phyloP scores from a whole-genome alignment of 805 yeast genomes.

The Candida glaebosa region DNA sequence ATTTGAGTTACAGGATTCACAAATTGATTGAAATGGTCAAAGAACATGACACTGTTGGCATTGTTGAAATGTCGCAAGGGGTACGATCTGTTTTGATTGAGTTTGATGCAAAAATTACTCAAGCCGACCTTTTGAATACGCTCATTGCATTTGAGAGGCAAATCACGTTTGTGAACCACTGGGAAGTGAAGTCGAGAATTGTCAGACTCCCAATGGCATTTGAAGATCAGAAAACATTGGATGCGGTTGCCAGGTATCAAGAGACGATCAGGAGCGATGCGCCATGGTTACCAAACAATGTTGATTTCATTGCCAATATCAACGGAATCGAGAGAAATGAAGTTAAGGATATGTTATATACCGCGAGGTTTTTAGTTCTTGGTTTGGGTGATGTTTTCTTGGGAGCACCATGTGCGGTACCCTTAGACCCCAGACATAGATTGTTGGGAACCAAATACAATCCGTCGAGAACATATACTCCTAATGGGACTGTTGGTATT shows the following conservation, averaged over 20 bases:
- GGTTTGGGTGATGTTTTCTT: slow-evolving; percentile 97
- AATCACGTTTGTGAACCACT: slow-evolving; percentile 67
- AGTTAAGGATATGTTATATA: slow-evolving; percentile 79
- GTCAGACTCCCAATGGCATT: slow-evolving; percentile 93
- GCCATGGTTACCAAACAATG: slow-evolving; percentile 98
- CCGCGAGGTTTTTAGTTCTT: slow-evolving; percentile 86
- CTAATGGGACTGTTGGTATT: slow-evolving; percentile 95
- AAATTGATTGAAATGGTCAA: slow-evolving; percentile 72
- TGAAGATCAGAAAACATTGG: slow-evolving; percentile 86
- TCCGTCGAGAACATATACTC: slow-evolving; percentile 94
- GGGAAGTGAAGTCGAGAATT: slow-evolving; percentile 83
- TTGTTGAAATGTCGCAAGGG: slow-evolving; percentile 95
- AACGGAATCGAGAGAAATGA: slow-evolving; percentile 75
- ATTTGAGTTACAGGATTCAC: slow-evolving; percentile 80
- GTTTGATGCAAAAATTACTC: slow-evolving; percentile 67
- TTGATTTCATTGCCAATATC: slow-evolving; percentile 88
- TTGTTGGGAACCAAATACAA: slow-evolving; percentile 90
- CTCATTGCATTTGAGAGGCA: slow-evolving; percentile 74
- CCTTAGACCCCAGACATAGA: slow-evolving; percentile 94
- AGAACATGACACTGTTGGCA: slow-evolving; percentile 65
- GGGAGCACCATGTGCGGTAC: slow-evolving; percentile 99
- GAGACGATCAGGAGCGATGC: slow-evolving; percentile 93
- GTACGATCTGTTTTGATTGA: slow-evolving; percentile 92
- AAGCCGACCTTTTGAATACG: slow-evolving; percentile 56
- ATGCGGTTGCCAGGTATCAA: slow-evolving; percentile 84